Base-by-base conservation (phyloP, 1,139 yeast species). In the Kodamaea sp. region DNA sequence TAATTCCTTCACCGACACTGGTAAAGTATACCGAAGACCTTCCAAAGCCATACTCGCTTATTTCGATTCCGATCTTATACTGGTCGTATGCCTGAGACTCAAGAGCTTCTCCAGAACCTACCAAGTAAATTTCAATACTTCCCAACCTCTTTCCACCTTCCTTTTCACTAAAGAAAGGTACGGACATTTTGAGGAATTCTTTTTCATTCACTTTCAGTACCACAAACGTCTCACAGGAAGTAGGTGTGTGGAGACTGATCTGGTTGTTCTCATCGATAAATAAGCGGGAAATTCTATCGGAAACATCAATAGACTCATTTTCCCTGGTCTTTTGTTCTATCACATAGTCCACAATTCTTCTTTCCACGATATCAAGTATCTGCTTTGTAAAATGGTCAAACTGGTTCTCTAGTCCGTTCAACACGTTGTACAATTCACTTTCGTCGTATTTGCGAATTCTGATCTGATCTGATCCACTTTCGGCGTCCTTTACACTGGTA, bases 391-490 rank as follows among this genome's bases (percentile, higher is more conserved):
- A 61, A 34, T 59, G 59, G 38, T 66, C 73, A 43, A 50, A 69
- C 42, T 65, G 64, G 41, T 52, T 64, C 9, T 70, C 73, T 18
- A 69, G 54, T 3, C 70, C 73, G n/a, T 50, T 38, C 9, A 60
- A 21, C 4, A 63, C 66, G 38, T 62, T 60, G 18, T 51, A 46
- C 8, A 66, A 35, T 24, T 51, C 57, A 9, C 57, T 41, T 39
- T 66, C 73, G 38, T 69, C 68, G 44, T 70, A 70, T 22, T 48
- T 47, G 12, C 47, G 45, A 19, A 69, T 47, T 7, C 48, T 41
- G 3, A 66, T 47, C n/a, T 35, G 45, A 20, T 46, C 46, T 11
- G 40, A 33, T 10, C 37, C 39, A n/a, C 27, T 36, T 10, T 22
- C 22, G n/a, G 34, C 35, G 10, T 31, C 39, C 10, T 14, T 25